phyloP scores from a whole-genome alignment of 176 grass and related monocot species.

The Aegilops longissima region DNA sequence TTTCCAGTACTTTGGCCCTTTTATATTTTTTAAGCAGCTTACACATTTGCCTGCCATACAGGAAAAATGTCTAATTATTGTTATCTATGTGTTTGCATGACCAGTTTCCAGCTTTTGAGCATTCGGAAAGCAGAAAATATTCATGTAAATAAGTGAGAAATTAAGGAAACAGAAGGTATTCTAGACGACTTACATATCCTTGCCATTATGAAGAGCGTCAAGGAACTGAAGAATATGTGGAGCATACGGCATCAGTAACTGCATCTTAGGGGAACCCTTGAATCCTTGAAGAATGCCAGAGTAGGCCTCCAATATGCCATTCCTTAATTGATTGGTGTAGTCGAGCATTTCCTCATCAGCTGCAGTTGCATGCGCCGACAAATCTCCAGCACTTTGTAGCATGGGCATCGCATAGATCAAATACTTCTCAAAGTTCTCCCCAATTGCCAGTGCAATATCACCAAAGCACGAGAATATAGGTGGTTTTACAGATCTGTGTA shows the following conservation, averaged over 20 bases:
- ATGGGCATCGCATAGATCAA: conserved; percentile 93
- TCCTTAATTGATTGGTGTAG: conserved; percentile 81
- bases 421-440: conserved; percentile 91
- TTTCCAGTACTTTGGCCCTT: background rate
- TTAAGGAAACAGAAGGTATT: conserved; percentile 9
- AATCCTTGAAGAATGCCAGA: conserved; percentile 95
- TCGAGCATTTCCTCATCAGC: conserved; percentile 84
- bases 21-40: background rate
- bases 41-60: background rate
- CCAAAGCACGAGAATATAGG: conserved; percentile 89
- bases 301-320: conserved; percentile 88
- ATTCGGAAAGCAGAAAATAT: background rate
- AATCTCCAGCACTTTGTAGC: conserved; percentile 81
- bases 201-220: conserved; percentile 68
- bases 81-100: background rate
- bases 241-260: conserved; percentile 71
- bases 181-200: conserved; percentile 64
- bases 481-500: conserved; percentile 84
- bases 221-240: conserved; percentile 73
- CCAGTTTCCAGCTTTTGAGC: background rate
- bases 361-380: conserved; percentile 49
- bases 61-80: background rate
- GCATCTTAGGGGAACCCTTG: conserved; percentile 70
- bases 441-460: conserved; percentile 84
- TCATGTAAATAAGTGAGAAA: conserved; percentile 1